Evolutionary conservation across 805 yeast genomes (phyloP).

Genomic region (Yarrowia sp.): DNA sequence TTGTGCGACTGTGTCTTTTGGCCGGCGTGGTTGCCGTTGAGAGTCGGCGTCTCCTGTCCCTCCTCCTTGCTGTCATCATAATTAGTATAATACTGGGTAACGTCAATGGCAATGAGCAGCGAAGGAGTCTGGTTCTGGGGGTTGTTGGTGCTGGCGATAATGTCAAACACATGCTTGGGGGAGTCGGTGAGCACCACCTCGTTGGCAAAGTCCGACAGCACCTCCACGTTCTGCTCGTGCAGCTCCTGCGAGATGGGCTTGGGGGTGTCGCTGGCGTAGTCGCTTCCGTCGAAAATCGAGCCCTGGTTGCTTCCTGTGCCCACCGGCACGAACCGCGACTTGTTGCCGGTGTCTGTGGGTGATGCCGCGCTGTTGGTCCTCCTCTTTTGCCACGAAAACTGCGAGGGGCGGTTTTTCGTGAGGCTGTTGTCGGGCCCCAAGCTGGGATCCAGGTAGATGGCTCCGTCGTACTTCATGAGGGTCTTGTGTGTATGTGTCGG

Average conservation of each 20-base stretch:
- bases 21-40: background rate
- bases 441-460: constrained; percentile 34
- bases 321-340: constrained; percentile 26
- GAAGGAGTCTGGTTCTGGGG: constrained; percentile 11
- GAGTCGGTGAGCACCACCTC: constrained; percentile 35
- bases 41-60: constrained; percentile 2
- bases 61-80: background rate
- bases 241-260: constrained; percentile 19
- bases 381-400: constrained; percentile 15
- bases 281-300: background rate
- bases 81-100: constrained; percentile 24
- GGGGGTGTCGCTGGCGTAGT: background rate
- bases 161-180: constrained; percentile 31
- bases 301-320: background rate
- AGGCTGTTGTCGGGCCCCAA: constrained; percentile 15
- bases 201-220: constrained; percentile 14
- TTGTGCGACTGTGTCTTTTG: background rate
- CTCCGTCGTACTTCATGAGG: constrained; percentile 34
- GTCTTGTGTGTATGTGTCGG: background rate
- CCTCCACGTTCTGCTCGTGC: constrained; percentile 17
- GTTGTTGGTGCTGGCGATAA: constrained; percentile 14
- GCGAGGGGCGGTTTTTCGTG: background rate
- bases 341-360: background rate
- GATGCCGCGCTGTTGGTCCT: background rate
- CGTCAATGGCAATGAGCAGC: constrained; percentile 32